These are phyloP conservation scores for Suillus decipiens DNA, from an alignment of 768 basidiomycete species.

Conservation along the genomic window DNA sequence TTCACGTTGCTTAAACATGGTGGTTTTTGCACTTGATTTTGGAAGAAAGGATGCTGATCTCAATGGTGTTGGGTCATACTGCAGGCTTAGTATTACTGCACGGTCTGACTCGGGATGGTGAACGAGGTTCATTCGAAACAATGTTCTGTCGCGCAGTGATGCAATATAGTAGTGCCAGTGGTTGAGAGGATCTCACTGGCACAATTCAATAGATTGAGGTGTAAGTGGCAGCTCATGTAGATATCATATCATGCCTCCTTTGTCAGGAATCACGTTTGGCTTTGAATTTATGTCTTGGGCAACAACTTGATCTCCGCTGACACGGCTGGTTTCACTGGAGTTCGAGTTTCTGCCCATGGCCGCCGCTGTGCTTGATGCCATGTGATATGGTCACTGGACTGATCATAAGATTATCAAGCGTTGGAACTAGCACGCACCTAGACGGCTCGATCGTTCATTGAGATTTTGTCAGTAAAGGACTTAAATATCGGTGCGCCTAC, in stretches of 20 bases:
- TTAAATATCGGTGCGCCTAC: background rate
- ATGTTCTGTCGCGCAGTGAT: background rate
- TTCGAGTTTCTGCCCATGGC: background rate
- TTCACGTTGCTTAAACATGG: no score
- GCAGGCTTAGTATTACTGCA: background rate
- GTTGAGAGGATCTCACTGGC: background rate
- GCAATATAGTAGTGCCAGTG: no score
- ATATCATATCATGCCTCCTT: background rate
- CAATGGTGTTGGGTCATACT: background rate
- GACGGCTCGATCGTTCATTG: background rate
- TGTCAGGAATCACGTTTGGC: background rate
- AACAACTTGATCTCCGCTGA: background rate
- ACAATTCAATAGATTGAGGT: background rate
- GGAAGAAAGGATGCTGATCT: background rate
- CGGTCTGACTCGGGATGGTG: background rate
- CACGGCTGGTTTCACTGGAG: background rate
- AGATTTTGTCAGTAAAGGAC: background rate
- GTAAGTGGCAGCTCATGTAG: no score
- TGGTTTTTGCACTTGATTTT: background rate
- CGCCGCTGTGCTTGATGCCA: background rate
- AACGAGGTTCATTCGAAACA: background rate
- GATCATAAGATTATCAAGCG: background rate
- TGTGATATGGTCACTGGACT: background rate
- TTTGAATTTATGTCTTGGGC: background rate
- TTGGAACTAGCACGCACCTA: background rate